Evolutionary conservation across 805 yeast species (phyloP).

Genomic region (Ogataea naganishii): DNA sequence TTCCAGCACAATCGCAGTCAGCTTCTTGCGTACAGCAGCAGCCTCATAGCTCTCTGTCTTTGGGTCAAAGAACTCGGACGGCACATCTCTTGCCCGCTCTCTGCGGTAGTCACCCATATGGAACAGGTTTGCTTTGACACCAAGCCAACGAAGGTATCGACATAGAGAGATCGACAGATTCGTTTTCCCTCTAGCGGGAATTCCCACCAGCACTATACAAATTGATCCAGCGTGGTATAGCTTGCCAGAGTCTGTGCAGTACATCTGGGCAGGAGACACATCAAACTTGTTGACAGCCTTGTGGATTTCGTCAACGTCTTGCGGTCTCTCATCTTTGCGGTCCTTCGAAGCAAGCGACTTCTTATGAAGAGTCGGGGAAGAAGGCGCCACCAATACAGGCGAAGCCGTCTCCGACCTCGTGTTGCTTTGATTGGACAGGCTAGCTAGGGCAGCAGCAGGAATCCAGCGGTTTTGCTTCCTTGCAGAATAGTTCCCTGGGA

Average conservation of each 20-base stretch:
- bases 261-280: slow-evolving; percentile 86
- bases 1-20: slow-evolving; percentile 53
- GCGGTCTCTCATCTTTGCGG: neutral
- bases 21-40: slow-evolving; percentile 41
- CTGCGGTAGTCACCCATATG: slow-evolving; percentile 91
- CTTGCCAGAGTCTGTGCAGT: slow-evolving; percentile 86
- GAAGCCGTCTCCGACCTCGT: slow-evolving; percentile 6
- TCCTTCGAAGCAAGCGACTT: slow-evolving; percentile 1
- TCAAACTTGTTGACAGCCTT: slow-evolving; percentile 49
- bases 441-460: slow-evolving; percentile 7
- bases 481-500: slow-evolving; percentile 47
- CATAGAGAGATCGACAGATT: slow-evolving; percentile 86
- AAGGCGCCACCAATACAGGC: slow-evolving; percentile 6
- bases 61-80: slow-evolving; percentile 64
- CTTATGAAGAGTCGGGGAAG: slow-evolving; percentile 9
- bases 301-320: slow-evolving; percentile 57
- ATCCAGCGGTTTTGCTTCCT: slow-evolving; percentile 46
- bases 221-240: slow-evolving; percentile 94
- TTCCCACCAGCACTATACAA: slow-evolving; percentile 79
- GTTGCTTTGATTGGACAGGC: slow-evolving; percentile 7
- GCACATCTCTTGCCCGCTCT: slow-evolving; percentile 38
- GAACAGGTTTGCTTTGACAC: slow-evolving; percentile 85
- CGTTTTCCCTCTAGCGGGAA: slow-evolving; percentile 95
- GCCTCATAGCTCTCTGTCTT: slow-evolving; percentile 38
- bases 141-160: slow-evolving; percentile 90